Conservation (phyloP, 306 rosid genomes). For the Cercis canadensis region DNA sequence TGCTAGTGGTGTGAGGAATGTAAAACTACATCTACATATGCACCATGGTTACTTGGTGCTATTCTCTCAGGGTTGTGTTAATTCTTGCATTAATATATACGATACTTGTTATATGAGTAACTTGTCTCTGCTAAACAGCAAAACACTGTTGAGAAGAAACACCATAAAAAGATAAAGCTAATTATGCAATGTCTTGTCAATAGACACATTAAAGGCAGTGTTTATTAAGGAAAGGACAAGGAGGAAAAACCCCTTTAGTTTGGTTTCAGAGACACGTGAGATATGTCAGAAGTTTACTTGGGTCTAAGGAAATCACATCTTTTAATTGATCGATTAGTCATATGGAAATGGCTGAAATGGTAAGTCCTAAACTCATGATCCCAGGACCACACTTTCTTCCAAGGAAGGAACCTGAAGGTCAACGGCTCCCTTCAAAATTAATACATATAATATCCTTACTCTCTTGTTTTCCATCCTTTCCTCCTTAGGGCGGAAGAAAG, state of each 20-base stretch:
- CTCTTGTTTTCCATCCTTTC: background rate
- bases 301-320: background rate
- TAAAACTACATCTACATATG: conserved; percentile 1
- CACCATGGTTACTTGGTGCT: background rate
- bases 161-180: background rate
- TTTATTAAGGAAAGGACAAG: background rate
- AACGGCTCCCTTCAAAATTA: background rate
- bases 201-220: background rate
- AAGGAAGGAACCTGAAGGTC: background rate
- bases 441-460: background rate
- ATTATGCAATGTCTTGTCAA: background rate
- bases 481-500: background rate
- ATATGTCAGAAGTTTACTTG: background rate
- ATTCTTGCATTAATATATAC: conserved; percentile 8
- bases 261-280: background rate
- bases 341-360: background rate
- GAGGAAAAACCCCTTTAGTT: background rate
- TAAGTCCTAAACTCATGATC: background rate
- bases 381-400: background rate
- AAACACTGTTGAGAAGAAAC: background rate
- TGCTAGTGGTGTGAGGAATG: conserved; percentile 3
- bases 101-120: background rate
- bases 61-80: background rate
- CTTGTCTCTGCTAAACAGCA: background rate
- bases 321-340: background rate